Conservation (phyloP, 768 basidiomycete genomes). For the Rhodotorula taiwanensis region DNA sequence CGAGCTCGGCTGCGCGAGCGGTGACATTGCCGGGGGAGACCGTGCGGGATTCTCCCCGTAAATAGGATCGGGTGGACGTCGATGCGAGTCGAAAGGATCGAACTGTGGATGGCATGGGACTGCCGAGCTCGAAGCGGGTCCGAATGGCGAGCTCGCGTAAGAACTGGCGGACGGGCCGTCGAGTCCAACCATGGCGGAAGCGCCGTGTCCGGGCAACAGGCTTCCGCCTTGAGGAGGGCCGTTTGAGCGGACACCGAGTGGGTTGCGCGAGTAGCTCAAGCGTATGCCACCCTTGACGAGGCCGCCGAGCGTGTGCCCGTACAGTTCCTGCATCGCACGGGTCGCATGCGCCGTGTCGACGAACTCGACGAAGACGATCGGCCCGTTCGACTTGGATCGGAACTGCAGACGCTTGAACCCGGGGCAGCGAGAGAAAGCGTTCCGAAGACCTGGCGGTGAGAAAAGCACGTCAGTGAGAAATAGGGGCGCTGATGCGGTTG, state of each 20-base stretch:
- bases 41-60: slow-evolving; percentile 11
- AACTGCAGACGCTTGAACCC: slow-evolving; percentile 91
- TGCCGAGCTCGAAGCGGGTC: too few relatives aligned
- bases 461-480: background rate
- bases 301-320: slow-evolving; percentile 83
- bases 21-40: background rate
- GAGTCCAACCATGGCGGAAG: background rate
- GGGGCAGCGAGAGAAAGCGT: slow-evolving; percentile 66
- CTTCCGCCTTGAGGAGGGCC: slow-evolving; percentile 14
- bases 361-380: slow-evolving; percentile 99
- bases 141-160: slow-evolving; percentile 7
- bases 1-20: background rate
- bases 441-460: slow-evolving; percentile 51
- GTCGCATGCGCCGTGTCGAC: slow-evolving; percentile 80
- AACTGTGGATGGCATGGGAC: background rate
- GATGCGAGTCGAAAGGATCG: slow-evolving; percentile 17
- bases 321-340: slow-evolving; percentile 78
- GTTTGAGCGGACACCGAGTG: slow-evolving; percentile 57
- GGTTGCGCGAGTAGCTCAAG: slow-evolving; percentile 91
- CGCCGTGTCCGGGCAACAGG: background rate
- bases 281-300: slow-evolving; percentile 91
- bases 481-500: background rate
- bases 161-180: background rate
- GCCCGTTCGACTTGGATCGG: slow-evolving; percentile 91
- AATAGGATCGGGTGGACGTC: slow-evolving; percentile 26